phyloP scores from a whole-genome alignment of 1,139 yeast genomes.

The Spathaspora sp. region DNA sequence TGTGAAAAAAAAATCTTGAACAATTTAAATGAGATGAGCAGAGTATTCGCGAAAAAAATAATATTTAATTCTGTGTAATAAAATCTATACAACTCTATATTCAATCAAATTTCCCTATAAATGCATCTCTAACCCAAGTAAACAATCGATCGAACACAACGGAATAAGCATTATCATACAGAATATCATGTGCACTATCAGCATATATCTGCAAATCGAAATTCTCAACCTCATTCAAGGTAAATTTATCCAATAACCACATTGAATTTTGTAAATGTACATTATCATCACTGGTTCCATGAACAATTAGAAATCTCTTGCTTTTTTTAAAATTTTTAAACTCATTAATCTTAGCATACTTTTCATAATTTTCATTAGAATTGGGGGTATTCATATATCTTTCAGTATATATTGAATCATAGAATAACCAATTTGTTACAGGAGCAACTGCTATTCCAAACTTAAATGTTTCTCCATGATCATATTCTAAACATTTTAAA shows the following conservation, averaged over 20 bases:
- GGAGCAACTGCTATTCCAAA: conserved; percentile 85
- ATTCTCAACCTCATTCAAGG: conserved; percentile 63
- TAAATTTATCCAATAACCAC: conserved; percentile 69
- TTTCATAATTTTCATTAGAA: conserved; percentile 50
- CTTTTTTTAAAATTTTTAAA: conserved; percentile 46
- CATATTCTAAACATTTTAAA: conserved; percentile 67
- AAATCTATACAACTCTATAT: conserved; percentile 3
- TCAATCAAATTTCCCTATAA: conserved; percentile 48
- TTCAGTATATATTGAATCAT: conserved; percentile 83
- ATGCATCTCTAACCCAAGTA: conserved; percentile 70
- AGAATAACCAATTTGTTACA: conserved; percentile 73
- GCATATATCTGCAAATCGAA: conserved; percentile 91
- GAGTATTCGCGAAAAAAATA: not conserved
- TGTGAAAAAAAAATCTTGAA: not conserved
- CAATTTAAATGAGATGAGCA: conserved; percentile 2
- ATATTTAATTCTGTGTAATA: not conserved
- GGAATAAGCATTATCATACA: conserved; percentile 73
- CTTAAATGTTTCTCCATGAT: conserved; percentile 58
- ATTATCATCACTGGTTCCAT: conserved; percentile 97
- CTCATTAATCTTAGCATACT: conserved; percentile 46
- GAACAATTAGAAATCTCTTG: conserved; percentile 76
- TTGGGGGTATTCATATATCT: conserved; percentile 78
- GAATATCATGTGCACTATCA: conserved; percentile 86
- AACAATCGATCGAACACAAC: conserved; percentile 75
- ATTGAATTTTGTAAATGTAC: conserved; percentile 90